These are phyloP conservation scores for Monilinia polystroma DNA, from an alignment of 2,329 filamentous ascomycete genomes.

Conservation along the genomic window DNA sequence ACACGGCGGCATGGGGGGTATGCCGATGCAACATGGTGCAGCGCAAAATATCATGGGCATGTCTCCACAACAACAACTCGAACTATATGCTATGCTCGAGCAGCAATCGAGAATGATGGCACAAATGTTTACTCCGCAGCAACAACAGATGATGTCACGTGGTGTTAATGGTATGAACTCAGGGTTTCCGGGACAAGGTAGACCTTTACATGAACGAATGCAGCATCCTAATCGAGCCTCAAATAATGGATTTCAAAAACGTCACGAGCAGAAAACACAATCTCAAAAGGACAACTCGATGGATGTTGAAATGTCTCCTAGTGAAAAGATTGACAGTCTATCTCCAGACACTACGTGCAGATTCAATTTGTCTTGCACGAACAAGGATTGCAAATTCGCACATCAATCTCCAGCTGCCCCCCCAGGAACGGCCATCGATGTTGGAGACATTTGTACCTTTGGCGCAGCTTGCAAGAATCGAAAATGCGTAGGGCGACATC, in stretches of 20 bases:
- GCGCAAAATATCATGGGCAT: slow-evolving; percentile 51
- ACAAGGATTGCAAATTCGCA: slow-evolving; percentile 86
- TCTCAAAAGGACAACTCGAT: slow-evolving; percentile 40
- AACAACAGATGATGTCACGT: slow-evolving; percentile 37
- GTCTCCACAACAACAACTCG: slow-evolving; percentile 68
- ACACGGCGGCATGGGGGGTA: slow-evolving; percentile 46
- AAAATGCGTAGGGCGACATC: slow-evolving; percentile 90
- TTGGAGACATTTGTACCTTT: slow-evolving; percentile 76
- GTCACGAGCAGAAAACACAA: slow-evolving; percentile 30
- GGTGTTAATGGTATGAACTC: slow-evolving; percentile 48
- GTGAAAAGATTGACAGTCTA: slow-evolving; percentile 54
- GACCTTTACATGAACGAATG: slow-evolving; percentile 75
- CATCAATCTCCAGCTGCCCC: slow-evolving; percentile 92
- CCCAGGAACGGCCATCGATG: slow-evolving; percentile 72
- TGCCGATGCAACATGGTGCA: slow-evolving; percentile 44
- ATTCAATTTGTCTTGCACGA: slow-evolving; percentile 85
- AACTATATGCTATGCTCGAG: slow-evolving; percentile 75
- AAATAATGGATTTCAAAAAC: slow-evolving; percentile 30
- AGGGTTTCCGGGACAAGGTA: slow-evolving; percentile 46
- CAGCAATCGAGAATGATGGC: slow-evolving; percentile 86
- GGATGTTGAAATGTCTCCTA: slow-evolving; percentile 61
- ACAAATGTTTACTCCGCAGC: slow-evolving; percentile 56
- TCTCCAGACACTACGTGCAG: slow-evolving; percentile 74
- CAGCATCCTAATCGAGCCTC: slow-evolving; percentile 43
- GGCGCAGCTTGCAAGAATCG: slow-evolving; percentile 93